Evolutionary conservation across 1,284 basidiomycete genomes (phyloP).

Genomic region (Grifola frondosa): DNA sequence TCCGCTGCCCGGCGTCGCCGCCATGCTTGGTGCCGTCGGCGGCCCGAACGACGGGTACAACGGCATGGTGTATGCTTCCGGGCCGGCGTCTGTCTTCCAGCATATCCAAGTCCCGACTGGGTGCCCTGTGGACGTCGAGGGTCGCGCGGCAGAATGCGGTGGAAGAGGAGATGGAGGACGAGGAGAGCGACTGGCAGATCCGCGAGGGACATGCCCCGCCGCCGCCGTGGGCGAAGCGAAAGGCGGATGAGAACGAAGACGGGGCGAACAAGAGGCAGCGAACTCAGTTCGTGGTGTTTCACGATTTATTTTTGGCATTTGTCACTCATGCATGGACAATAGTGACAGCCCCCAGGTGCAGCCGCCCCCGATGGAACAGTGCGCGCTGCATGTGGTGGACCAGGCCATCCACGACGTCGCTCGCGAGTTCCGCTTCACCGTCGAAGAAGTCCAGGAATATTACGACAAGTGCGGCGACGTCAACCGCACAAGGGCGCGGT

Average conservation of each 20-base stretch:
- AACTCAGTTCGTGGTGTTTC: conserved; percentile 26
- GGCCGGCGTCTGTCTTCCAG: conserved; percentile 17
- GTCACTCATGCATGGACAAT: background rate
- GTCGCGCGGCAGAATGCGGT: conserved; percentile 29
- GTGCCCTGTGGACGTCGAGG: conserved; percentile 21
- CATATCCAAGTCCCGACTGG: conserved; percentile 19
- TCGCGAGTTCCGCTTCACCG: conserved; percentile 60
- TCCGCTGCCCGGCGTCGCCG: conserved; percentile 15
- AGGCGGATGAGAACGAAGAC: conserved; percentile 38
- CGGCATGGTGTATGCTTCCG: conserved; percentile 16
- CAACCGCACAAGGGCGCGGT: conserved; percentile 58
- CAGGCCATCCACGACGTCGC: conserved; percentile 63
- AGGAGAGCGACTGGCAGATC: conserved; percentile 62
- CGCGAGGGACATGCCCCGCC: conserved; percentile 59
- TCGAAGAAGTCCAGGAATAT: conserved; percentile 71
- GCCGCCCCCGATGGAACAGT: background rate
- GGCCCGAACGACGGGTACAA: conserved; percentile 13
- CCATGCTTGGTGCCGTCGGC: conserved; percentile 13
- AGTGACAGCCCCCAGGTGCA: conserved; percentile 8
- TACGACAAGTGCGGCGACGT: conserved; percentile 70
- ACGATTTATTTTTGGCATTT: background rate
- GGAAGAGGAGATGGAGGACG: conserved; percentile 51
- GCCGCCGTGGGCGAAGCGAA: conserved; percentile 68
- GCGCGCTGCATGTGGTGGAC: conserved; percentile 67
- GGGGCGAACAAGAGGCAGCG: conserved; percentile 28